These are phyloP conservation scores for Trichoderma asperelloides DNA, from an alignment of 495 filamentous ascomycete species.

Conservation along the genomic window DNA sequence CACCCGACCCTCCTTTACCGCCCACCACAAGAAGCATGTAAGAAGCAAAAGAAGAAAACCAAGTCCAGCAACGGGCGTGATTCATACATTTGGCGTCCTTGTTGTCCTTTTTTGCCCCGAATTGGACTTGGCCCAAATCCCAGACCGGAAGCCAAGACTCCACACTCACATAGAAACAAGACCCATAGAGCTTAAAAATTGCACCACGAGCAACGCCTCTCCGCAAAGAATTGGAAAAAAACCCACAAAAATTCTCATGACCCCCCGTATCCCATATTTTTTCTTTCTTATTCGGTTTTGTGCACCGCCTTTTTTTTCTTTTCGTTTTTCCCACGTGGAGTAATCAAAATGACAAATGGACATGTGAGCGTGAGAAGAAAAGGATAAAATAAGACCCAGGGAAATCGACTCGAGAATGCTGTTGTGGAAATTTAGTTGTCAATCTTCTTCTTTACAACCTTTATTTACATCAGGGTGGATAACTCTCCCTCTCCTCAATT, in stretches of 20 bases:
- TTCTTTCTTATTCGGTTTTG: background rate
- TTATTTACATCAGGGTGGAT: background rate
- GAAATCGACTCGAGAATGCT: no score
- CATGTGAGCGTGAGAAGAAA: background rate
- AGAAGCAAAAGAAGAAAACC: background rate
- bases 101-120: slow-evolving; percentile 5
- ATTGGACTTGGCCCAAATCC: background rate
- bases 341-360: background rate
- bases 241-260: background rate
- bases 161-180: background rate
- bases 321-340: background rate
- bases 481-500: background rate
- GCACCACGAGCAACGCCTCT: no score
- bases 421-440: background rate
- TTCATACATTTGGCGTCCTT: background rate
- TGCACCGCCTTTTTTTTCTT: background rate
- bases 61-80: background rate
- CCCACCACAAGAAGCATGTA: background rate
- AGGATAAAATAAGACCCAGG: background rate
- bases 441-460: background rate
- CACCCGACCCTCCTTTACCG: background rate
- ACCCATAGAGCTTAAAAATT: background rate
- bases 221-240: background rate
- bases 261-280: background rate
- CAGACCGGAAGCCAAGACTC: background rate